Evolutionary conservation across 441 rosid species (phyloP).

Genomic region (Erodium moschatum): DNA sequence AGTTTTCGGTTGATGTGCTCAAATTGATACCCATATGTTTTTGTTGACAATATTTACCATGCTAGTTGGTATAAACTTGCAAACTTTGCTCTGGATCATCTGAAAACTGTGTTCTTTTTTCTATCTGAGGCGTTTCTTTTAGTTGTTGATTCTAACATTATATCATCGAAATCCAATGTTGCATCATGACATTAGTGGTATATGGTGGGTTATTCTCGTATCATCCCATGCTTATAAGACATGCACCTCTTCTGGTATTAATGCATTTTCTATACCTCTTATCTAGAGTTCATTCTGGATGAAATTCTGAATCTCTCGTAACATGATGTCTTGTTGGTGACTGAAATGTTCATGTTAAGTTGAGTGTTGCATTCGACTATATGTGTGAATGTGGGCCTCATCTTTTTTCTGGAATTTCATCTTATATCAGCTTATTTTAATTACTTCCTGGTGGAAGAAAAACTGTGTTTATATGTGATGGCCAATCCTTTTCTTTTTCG

Average conservation of each 20-base stretch:
- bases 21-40: not conserved
- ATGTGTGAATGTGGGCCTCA: no score
- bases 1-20: not conserved
- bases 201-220: no score
- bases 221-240: no score
- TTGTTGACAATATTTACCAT: not conserved
- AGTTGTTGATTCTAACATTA: not conserved
- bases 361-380: no score
- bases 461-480: no score
- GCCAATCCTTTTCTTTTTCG: not conserved
- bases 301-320: not conserved
- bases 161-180: not conserved
- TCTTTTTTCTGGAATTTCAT: no score
- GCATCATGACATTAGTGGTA: no score
- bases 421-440: no score
- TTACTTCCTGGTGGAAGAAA: no score
- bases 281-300: not conserved
- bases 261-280: not conserved
- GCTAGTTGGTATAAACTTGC: not conserved
- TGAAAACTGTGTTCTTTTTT: no score
- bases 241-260: no score
- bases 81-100: not conserved
- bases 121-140: not conserved
- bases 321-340: not conserved
- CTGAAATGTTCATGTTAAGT: not conserved